Conservation (phyloP, 352 stramenopile species). For the Lagenidium giganteum region DNA sequence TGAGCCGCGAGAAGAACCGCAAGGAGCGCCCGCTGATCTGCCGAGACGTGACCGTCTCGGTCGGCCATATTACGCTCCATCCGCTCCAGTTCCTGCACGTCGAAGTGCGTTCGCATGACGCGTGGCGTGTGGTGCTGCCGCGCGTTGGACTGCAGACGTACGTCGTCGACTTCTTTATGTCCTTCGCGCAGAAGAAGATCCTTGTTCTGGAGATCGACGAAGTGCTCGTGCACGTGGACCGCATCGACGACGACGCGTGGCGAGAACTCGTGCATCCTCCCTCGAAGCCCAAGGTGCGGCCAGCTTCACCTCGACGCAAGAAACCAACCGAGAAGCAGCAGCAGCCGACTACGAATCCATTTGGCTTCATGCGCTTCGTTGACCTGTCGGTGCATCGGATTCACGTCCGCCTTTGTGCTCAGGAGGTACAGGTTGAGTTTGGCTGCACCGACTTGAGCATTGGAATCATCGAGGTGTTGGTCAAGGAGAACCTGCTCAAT, state of each 20-base stretch:
- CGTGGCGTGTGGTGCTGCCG: constrained; percentile 41
- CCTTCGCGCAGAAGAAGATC: constrained; percentile 71
- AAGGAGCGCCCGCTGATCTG: constrained; percentile 7
- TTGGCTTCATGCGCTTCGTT: constrained; percentile 64
- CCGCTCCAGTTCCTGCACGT: constrained; percentile 44
- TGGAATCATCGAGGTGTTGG: constrained; percentile 56
- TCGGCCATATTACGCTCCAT: constrained; percentile 38
- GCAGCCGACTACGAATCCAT: constrained; percentile 21
- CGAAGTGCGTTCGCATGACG: constrained; percentile 20
- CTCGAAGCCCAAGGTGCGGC: neutral
- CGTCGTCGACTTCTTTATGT: constrained; percentile 64
- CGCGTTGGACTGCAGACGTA: constrained; percentile 40
- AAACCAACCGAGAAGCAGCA: neutral
- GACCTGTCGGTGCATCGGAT: constrained; percentile 40
- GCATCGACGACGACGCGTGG: constrained; percentile 33
- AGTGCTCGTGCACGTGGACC: constrained; percentile 25
- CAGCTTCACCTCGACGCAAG: neutral
- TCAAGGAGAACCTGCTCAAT: constrained; percentile 40
- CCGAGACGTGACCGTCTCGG: constrained; percentile 22
- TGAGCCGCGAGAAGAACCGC: constrained; percentile 19
- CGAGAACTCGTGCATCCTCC: constrained; percentile 12
- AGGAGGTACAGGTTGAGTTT: constrained; percentile 29
- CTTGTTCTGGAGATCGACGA: constrained; percentile 49
- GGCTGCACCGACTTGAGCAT: constrained; percentile 35
- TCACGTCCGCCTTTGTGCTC: constrained; percentile 24